Percentiles rank a stretch among this genome's conserved stretches.
These are phyloP conservation scores for Apocynum venetum DNA, from an alignment of 257 asterid species.

Conservation along the genomic window DNA sequence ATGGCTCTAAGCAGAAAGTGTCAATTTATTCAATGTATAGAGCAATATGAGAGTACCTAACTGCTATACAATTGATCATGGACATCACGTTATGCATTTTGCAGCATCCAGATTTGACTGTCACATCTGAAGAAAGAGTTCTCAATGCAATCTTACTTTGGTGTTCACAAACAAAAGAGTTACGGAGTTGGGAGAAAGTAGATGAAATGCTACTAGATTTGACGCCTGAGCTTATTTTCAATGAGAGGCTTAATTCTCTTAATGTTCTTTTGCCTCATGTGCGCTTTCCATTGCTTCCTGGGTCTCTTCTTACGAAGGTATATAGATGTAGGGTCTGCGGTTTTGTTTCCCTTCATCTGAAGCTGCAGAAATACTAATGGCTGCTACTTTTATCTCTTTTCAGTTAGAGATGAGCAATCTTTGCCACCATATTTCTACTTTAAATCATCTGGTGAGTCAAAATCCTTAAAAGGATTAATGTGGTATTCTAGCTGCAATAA, in stretches of 20 bases:
- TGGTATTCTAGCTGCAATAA: conserved; percentile 7
- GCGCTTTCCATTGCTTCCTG: conserved; percentile 78
- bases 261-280: conserved; percentile 47
- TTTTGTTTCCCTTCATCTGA: conserved; percentile 7
- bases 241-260: conserved; percentile 55
- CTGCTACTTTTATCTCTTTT: conserved; percentile 21
- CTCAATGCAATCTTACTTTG: conserved; percentile 80
- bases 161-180: conserved; percentile 65
- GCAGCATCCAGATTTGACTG: conserved; percentile 95
- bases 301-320: conserved; percentile 62
- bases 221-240: conserved; percentile 52
- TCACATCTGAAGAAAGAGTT: conserved; percentile 92
- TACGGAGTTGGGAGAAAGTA: conserved; percentile 64
- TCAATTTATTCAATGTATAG: neutral
- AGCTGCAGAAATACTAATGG: conserved; percentile 8
- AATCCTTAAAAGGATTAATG: conserved; percentile 11
- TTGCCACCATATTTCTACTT: conserved; percentile 40
- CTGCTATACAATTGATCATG: conserved; percentile 14
- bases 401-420: conserved; percentile 83
- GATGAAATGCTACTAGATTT: conserved; percentile 52
- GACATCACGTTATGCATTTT: conserved; percentile 24
- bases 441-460: conserved; percentile 55
- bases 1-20: neutral
- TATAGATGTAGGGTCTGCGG: neutral
- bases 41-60: conserved; percentile 4